Percentiles rank a stretch among this genome's conserved stretches.
These are phyloP conservation scores for Forsythia suspensa DNA, from an alignment of 257 asterid species.

Conservation along the genomic window DNA sequence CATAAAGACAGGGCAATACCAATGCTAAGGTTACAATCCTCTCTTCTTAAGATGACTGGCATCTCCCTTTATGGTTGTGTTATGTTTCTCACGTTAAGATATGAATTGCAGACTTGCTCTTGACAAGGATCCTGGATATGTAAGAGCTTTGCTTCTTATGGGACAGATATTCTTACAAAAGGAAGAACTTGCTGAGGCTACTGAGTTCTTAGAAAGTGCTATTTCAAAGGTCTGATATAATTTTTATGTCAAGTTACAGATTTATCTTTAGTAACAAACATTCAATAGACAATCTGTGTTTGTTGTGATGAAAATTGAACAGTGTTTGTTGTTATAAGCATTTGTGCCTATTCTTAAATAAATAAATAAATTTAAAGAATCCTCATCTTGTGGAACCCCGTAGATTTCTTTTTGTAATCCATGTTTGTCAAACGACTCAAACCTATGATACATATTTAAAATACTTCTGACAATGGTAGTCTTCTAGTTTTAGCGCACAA, in stretches of 20 bases:
- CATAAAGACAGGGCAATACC: constrained; percentile 52
- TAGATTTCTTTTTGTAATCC: constrained; percentile 8
- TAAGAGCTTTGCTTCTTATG: constrained; percentile 69
- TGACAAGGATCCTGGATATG: constrained; percentile 75
- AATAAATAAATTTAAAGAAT: background rate
- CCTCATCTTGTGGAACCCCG: background rate
- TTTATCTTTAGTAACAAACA: background rate
- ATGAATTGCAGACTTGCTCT: constrained; percentile 78
- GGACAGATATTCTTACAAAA: constrained; percentile 70
- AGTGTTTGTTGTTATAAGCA: background rate
- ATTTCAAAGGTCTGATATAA: constrained; percentile 61
- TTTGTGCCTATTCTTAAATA: constrained; percentile 2
- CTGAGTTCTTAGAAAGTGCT: constrained; percentile 63
- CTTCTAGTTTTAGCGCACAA: background rate
- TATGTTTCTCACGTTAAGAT: constrained; percentile 26
- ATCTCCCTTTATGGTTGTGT: constrained; percentile 24
- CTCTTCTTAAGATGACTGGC: constrained; percentile 16
- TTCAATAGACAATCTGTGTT: background rate
- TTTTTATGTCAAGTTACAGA: constrained; percentile 11
- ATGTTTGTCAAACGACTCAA: background rate
- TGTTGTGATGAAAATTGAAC: background rate
- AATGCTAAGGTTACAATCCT: constrained; percentile 51
- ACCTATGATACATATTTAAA: background rate
- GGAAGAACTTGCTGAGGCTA: constrained; percentile 55
- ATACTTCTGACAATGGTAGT: background rate